phyloP scores from a whole-genome alignment of 192 early-diverging fungal genomes.

The Funneliformis mosseae region DNA sequence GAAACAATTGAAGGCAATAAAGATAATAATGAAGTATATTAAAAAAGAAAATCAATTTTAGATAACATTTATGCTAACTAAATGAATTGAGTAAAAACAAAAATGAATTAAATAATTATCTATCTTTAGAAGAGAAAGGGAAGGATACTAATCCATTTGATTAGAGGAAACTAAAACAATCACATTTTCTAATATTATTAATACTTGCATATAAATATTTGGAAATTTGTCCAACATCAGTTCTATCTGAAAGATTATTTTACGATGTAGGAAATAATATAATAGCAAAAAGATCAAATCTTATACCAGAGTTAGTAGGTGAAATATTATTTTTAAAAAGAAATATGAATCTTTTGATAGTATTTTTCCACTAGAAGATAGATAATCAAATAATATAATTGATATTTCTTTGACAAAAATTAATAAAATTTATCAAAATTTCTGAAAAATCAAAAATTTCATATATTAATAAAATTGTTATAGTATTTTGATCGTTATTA shows the following conservation, averaged over 20 bases:
- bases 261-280: slow-evolving; percentile 12
- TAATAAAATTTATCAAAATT: no score
- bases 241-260: not conserved
- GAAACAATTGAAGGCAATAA: no score
- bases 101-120: not conserved
- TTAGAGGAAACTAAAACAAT: not conserved
- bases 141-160: not conserved
- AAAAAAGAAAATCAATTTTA: no score
- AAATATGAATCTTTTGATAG: not conserved
- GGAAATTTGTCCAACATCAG: not conserved
- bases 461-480: no score
- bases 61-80: not conserved
- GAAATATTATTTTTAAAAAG: slow-evolving; percentile 12
- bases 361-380: not conserved
- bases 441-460: no score
- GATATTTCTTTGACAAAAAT: no score
- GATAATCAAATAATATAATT: no score
- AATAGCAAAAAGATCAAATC: not conserved
- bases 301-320: not conserved
- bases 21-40: no score
- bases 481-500: no score
- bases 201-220: not conserved
- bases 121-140: not conserved
- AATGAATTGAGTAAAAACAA: not conserved
- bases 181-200: not conserved